Percentiles rank a stretch among this genome's conserved stretches.
These are phyloP conservation scores for Coemansia sp. DNA, from an alignment of 192 early-diverging fungal species.

Conservation along the genomic window DNA sequence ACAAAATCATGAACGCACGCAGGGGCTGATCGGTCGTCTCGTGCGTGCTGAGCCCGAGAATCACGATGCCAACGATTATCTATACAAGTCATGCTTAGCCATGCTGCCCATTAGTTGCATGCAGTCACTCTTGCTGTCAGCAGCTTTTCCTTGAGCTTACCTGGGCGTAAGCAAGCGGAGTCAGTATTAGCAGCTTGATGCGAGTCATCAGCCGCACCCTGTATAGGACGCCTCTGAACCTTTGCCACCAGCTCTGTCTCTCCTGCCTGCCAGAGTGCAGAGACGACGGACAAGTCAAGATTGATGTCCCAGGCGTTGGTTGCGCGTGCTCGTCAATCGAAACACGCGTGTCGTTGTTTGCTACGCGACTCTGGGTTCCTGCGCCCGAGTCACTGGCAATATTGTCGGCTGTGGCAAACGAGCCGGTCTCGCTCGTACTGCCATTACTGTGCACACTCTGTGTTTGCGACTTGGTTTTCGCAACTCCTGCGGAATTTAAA, in stretches of 20 bases:
- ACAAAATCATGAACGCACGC: conserved; percentile 59
- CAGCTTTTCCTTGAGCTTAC: not conserved
- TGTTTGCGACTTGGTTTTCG: not conserved
- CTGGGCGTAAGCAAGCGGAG: conserved; percentile 1
- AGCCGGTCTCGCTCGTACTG: conserved; percentile 1
- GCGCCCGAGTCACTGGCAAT: not conserved
- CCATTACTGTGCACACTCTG: not conserved
- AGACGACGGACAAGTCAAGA: too few relatives aligned
- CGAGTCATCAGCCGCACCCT: not conserved
- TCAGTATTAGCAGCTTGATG: not conserved
- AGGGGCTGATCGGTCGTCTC: conserved; percentile 56
- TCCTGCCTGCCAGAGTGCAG: not conserved
- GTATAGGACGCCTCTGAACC: not conserved
- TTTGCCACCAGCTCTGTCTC: not conserved
- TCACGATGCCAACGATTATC: conserved; percentile 55
- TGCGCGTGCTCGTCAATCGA: not conserved
- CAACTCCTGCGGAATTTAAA: not conserved
- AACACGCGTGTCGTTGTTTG: not conserved
- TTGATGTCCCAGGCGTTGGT: not conserved
- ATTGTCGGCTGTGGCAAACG: conserved; percentile 1
- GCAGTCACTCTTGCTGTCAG: not conserved
- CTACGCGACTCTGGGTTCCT: not conserved
- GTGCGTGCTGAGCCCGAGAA: conserved; percentile 53
- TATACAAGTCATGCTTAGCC: conserved; percentile 18
- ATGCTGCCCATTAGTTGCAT: conserved; percentile 7